Evolutionary conservation across 805 yeast species (phyloP).

Genomic region (Isabelozyma heimii): DNA sequence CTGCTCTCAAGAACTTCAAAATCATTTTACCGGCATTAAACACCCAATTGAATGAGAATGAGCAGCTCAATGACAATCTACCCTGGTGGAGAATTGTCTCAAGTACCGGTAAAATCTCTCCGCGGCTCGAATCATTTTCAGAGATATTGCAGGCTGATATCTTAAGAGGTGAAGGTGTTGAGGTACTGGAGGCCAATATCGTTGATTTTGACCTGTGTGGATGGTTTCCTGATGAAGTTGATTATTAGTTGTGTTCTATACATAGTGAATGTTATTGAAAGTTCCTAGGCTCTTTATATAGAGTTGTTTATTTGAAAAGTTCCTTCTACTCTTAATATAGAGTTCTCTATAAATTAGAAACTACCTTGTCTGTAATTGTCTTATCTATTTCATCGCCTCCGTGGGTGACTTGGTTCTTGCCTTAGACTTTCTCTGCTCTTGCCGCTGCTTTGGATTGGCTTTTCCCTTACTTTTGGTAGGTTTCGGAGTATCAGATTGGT

Average conservation of each 20-base stretch:
- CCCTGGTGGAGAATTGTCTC: slow-evolving; percentile 85
- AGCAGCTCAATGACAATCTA: slow-evolving; percentile 30
- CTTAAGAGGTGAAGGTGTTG: slow-evolving; percentile 48
- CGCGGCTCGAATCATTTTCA: slow-evolving; percentile 41
- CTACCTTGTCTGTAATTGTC: not conserved
- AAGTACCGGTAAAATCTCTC: slow-evolving; percentile 61
- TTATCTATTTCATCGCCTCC: not conserved
- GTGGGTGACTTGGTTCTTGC: not conserved
- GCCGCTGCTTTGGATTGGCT: slow-evolving; percentile 1
- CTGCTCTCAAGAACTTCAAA: slow-evolving; percentile 52
- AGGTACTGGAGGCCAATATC: slow-evolving; percentile 28
- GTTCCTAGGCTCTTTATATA: not conserved
- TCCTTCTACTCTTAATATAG: too few relatives aligned
- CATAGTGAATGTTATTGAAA: not conserved
- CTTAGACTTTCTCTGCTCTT: not conserved
- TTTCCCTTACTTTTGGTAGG: not conserved
- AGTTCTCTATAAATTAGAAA: not conserved
- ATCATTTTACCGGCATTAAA: slow-evolving; percentile 21
- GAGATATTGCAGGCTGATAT: slow-evolving; percentile 45
- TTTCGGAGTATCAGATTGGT: not conserved
- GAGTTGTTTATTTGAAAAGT: too few relatives aligned
- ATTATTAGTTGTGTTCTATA: slow-evolving; percentile 8
- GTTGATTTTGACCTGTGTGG: slow-evolving; percentile 51
- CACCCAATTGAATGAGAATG: slow-evolving; percentile 2
- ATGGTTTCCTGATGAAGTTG: slow-evolving; percentile 65